Conservation (phyloP, 768 basidiomycete species). For the Cyclocybe aegerita region DNA sequence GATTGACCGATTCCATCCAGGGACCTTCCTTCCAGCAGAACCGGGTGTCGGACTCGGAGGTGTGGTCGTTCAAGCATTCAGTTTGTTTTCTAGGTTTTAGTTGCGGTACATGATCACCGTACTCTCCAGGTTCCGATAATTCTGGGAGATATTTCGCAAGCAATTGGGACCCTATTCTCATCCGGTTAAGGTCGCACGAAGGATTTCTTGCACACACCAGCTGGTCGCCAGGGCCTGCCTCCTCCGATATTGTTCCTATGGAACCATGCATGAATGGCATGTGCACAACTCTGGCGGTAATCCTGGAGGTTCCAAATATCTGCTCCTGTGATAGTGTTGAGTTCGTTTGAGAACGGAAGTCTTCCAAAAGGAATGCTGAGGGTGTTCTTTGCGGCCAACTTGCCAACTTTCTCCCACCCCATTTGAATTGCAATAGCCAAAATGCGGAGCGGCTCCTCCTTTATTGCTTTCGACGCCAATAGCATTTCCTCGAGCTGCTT, state of each 20-base stretch:
- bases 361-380: background rate
- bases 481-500: background rate
- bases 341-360: background rate
- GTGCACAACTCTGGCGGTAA: background rate
- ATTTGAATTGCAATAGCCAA: background rate
- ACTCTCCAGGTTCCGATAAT: too few relatives aligned
- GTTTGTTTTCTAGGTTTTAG: too few relatives aligned
- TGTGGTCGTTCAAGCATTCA: too few relatives aligned
- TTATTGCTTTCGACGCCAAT: background rate
- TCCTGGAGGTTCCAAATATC: background rate
- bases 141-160: too few relatives aligned
- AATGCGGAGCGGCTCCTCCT: background rate
- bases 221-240: too few relatives aligned
- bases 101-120: too few relatives aligned
- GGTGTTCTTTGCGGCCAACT: background rate
- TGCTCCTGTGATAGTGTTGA: background rate
- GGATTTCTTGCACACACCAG: too few relatives aligned
- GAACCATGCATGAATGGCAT: background rate
- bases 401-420: background rate
- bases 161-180: too few relatives aligned
- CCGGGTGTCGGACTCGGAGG: too few relatives aligned
- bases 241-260: background rate
- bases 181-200: too few relatives aligned
- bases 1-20: too few relatives aligned
- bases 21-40: too few relatives aligned